Evolutionary conservation across 208 protist species (phyloP).

Genomic region (Leishmania major): DNA sequence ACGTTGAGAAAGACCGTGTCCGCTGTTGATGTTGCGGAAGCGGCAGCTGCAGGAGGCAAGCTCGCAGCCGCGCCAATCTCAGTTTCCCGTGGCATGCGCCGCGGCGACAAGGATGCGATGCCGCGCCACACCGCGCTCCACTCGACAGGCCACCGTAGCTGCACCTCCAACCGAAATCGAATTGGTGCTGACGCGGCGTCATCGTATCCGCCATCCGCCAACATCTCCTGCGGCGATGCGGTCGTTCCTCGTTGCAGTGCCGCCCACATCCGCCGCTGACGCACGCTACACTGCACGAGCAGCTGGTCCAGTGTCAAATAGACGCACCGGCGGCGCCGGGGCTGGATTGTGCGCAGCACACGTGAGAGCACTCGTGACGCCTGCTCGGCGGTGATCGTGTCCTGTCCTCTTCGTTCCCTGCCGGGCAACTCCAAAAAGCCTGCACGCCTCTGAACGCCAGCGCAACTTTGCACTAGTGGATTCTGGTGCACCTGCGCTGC

Average conservation of each 20-base stretch:
- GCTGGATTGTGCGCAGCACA: neutral
- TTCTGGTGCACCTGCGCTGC: neutral
- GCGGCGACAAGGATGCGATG: neutral
- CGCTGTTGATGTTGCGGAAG: neutral
- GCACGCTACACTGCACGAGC: slow-evolving; percentile 7
- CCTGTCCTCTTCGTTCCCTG: neutral
- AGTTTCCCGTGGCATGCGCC: too few species aligned
- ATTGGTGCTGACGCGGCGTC: neutral
- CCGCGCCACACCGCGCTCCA: slow-evolving; percentile 13
- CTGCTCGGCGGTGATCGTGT: neutral
- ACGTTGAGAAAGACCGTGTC: neutral
- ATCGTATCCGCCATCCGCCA: neutral
- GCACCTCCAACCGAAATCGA: slow-evolving; percentile 17
- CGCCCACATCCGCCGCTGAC: slow-evolving; percentile 8
- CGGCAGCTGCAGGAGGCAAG: neutral
- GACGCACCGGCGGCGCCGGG: slow-evolving; percentile 12
- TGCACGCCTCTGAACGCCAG: neutral
- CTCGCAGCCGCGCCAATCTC: neutral
- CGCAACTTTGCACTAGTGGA: neutral
- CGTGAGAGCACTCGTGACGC: slow-evolving; percentile 3
- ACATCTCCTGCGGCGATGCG: neutral
- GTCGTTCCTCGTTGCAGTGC: neutral
- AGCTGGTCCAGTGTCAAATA: slow-evolving; percentile 18
- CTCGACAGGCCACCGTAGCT: slow-evolving; percentile 20
- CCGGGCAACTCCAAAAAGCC: neutral